Evolutionary conservation across 2,329 filamentous ascomycete species (phyloP).

Genomic region (Davidsoniella eucalypti): DNA sequence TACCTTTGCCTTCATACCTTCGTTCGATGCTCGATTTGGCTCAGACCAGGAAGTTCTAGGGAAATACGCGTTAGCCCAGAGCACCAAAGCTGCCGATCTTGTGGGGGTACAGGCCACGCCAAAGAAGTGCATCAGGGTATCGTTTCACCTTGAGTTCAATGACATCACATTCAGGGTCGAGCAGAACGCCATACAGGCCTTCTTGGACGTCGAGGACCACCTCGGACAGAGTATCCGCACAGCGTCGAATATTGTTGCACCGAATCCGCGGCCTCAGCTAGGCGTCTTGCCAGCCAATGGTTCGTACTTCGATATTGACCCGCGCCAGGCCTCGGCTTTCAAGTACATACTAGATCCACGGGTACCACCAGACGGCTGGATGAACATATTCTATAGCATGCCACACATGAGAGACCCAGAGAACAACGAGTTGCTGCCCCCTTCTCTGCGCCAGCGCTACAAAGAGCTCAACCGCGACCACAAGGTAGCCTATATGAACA

Average conservation of each 20-base stretch:
- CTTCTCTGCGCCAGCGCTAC: conserved; percentile 18
- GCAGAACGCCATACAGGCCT: conserved; percentile 7
- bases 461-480: conserved; percentile 24
- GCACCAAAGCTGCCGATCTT: not conserved
- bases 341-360: conserved; percentile 21
- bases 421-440: conserved; percentile 14
- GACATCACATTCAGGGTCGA: conserved; percentile 9
- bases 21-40: not conserved
- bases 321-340: conserved; percentile 17
- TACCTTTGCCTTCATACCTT: conserved; percentile 9
- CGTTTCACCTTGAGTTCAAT: conserved; percentile 6
- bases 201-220: not conserved
- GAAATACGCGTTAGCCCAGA: not conserved
- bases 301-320: not conserved
- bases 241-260: not conserved
- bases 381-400: conserved; percentile 18
- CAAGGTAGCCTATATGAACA: conserved; percentile 20
- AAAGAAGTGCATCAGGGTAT: not conserved
- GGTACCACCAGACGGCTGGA: conserved; percentile 13
- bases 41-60: conserved; percentile 1
- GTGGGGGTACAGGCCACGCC: not conserved
- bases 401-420: conserved; percentile 21
- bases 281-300: not conserved
- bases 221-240: conserved; percentile 8
- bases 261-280: not conserved